phyloP scores from a whole-genome alignment of 2,329 filamentous ascomycete species.

The Xylaria sp. region DNA sequence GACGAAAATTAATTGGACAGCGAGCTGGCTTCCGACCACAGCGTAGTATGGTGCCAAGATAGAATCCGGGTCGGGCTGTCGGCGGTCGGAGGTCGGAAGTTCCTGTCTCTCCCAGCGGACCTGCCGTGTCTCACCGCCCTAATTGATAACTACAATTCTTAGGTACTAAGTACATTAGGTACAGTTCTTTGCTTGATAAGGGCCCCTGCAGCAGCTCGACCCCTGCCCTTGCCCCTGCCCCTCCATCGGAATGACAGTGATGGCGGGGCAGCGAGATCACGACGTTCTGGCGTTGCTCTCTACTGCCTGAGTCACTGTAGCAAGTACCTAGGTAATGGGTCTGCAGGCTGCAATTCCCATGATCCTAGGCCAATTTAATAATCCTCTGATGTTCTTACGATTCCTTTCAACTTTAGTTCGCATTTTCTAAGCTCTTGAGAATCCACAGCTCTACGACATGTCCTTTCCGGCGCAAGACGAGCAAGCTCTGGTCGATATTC shows the following conservation, averaged over 20 bases:
- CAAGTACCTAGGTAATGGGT: constrained; percentile 16
- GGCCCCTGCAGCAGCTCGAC: neutral
- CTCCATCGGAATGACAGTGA: constrained; percentile 23
- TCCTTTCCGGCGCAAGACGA: constrained; percentile 40
- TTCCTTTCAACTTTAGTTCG: neutral
- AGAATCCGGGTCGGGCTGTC: neutral
- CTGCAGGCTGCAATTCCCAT: constrained; percentile 4
- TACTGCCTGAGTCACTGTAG: constrained; percentile 20
- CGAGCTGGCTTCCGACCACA: constrained; percentile 9
- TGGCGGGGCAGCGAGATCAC: constrained; percentile 30
- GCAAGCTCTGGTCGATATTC: constrained; percentile 65
- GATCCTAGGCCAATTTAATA: constrained; percentile 20
- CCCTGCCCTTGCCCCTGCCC: constrained; percentile 10
- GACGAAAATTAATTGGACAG: constrained; percentile 34
- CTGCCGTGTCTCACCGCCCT: constrained; percentile 41
- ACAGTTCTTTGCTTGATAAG: too few species aligned
- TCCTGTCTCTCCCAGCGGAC: neutral
- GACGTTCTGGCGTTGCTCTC: constrained; percentile 10
- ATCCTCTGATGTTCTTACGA: neutral
- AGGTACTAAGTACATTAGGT: too few species aligned
- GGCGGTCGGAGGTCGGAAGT: constrained; percentile 28
- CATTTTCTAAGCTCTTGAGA: constrained; percentile 8
- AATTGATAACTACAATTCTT: constrained; percentile 20
- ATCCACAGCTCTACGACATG: constrained; percentile 24
- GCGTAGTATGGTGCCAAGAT: neutral